These are phyloP conservation scores for Salvia rosmarinus DNA, from an alignment of 257 asterid genomes.

Conservation along the genomic window DNA sequence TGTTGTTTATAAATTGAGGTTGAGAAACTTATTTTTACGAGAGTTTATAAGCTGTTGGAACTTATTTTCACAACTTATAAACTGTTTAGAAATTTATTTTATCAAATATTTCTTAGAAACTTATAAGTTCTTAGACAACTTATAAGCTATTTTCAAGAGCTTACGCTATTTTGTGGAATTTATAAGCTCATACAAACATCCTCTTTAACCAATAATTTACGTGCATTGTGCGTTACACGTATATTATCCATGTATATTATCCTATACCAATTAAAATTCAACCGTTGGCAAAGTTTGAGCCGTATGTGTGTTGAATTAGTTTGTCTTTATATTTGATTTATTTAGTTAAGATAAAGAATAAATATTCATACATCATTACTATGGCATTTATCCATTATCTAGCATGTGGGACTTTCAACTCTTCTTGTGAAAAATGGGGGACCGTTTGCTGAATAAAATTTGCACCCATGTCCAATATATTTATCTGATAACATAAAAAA, in stretches of 20 bases:
- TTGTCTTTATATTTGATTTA: background rate
- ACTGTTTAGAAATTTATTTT: too few species aligned
- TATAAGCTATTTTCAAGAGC: too few species aligned
- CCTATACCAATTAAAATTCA: background rate
- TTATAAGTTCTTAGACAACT: too few species aligned
- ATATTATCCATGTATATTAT: background rate
- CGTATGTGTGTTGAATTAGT: background rate
- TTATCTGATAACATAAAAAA: background rate
- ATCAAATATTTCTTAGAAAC: too few species aligned
- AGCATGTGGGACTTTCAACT: background rate
- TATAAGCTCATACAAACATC: too few species aligned
- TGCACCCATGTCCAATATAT: background rate
- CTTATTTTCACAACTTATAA: too few species aligned
- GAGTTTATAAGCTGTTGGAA: too few species aligned
- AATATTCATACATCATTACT: too few species aligned
- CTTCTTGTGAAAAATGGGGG: background rate
- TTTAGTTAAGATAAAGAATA: background rate
- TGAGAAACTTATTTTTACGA: too few species aligned
- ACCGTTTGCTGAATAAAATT: constrained; percentile 12
- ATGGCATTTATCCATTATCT: background rate
- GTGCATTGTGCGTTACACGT: background rate
- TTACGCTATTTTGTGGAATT: too few species aligned
- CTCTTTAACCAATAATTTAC: constrained; percentile 1
- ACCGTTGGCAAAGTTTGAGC: background rate
- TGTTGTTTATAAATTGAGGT: too few species aligned